Percentiles rank a stretch among this genome's conserved stretches.
These are phyloP conservation scores for Penicillium sp. DNA, from an alignment of 2,329 filamentous ascomycete genomes.

Conservation along the genomic window DNA sequence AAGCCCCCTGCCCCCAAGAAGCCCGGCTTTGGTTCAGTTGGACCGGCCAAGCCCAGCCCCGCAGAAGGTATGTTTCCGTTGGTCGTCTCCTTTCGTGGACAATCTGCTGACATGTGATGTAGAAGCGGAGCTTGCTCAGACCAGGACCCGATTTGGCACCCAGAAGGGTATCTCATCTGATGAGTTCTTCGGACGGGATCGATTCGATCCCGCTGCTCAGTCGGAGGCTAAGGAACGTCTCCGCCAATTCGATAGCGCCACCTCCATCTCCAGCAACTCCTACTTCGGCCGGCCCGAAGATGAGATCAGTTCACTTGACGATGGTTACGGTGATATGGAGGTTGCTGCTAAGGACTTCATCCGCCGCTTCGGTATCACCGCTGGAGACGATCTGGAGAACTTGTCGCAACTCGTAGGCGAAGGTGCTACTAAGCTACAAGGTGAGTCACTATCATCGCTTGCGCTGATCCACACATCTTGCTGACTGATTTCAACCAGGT, in stretches of 20 bases:
- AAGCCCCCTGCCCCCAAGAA: slow-evolving; percentile 65
- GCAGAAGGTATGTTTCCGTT: slow-evolving; percentile 55
- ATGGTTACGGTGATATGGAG: slow-evolving; percentile 84
- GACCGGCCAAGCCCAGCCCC: slow-evolving; percentile 62
- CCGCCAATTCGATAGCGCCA: slow-evolving; percentile 88
- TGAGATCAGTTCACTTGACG: slow-evolving; percentile 62
- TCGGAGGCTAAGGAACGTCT: slow-evolving; percentile 82
- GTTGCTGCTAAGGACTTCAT: slow-evolving; percentile 94
- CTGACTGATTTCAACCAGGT: slow-evolving; percentile 28
- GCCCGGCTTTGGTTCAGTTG: slow-evolving; percentile 83
- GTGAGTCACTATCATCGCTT: slow-evolving; percentile 37
- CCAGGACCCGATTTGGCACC: slow-evolving; percentile 78
- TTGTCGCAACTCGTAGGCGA: slow-evolving; percentile 78
- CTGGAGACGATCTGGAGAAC: slow-evolving; percentile 93
- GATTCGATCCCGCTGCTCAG: slow-evolving; percentile 74
- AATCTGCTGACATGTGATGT: slow-evolving; percentile 12
- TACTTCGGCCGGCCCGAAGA: slow-evolving; percentile 95
- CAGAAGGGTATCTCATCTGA: slow-evolving; percentile 98
- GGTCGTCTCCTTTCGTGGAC: background rate
- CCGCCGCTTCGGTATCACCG: slow-evolving; percentile 89
- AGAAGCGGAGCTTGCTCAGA: slow-evolving; percentile 76
- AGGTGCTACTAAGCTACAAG: slow-evolving; percentile 78
- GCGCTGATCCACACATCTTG: background rate
- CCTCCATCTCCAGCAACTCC: slow-evolving; percentile 88
- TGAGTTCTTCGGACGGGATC: slow-evolving; percentile 92